These are phyloP conservation scores for Sisymbrium altissimum DNA, from an alignment of 345 rosid genomes.

Conservation along the genomic window DNA sequence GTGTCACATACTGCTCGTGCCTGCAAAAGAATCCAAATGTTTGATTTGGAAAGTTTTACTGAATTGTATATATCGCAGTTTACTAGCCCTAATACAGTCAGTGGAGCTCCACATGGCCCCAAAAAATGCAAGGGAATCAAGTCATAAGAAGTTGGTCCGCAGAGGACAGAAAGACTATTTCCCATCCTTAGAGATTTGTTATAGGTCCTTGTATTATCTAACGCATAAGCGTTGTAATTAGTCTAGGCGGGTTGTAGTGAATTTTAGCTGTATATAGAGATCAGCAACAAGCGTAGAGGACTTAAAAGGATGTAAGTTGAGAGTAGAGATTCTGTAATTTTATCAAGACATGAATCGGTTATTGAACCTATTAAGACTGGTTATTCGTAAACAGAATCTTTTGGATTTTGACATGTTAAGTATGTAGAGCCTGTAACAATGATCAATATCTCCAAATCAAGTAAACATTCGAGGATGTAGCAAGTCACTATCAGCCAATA, in stretches of 20 bases:
- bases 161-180: no score
- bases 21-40: slow-evolving; percentile 34
- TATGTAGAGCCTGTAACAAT: background rate
- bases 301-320: background rate
- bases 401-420: background rate
- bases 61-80: background rate
- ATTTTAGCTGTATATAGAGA: background rate
- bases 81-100: background rate
- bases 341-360: background rate
- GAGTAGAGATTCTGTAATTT: background rate
- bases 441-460: background rate
- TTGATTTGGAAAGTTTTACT: background rate
- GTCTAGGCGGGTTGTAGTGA: background rate
- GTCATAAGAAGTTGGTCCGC: background rate
- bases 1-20: slow-evolving; percentile 71
- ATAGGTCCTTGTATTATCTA: background rate
- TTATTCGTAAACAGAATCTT: background rate
- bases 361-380: background rate
- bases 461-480: slow-evolving; percentile 1
- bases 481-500: background rate
- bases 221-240: background rate
- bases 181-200: background rate
- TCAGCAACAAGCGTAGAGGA: background rate
- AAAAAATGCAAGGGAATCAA: background rate
- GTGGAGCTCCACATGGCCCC: background rate